Evolutionary conservation across 2,329 filamentous ascomycete species (phyloP).

Genomic region (Alternaria solani): DNA sequence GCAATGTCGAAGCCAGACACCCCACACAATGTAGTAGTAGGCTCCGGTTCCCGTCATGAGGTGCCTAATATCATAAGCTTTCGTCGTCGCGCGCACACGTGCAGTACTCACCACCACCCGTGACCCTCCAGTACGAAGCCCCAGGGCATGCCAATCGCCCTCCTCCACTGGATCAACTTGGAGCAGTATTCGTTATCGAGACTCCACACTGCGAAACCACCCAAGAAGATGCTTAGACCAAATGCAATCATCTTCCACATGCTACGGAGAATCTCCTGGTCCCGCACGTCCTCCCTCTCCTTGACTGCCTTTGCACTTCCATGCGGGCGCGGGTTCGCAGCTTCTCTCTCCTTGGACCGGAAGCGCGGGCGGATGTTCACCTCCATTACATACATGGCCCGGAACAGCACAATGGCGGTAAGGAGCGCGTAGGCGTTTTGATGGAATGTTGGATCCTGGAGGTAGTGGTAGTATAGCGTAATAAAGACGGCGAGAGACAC

Average conservation of each 20-base stretch:
- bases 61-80: slow-evolving; percentile 62
- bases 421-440: slow-evolving; percentile 79
- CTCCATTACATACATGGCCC: slow-evolving; percentile 82
- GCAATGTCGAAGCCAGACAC: slow-evolving; percentile 80
- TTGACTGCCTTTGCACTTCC: slow-evolving; percentile 48
- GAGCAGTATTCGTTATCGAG: slow-evolving; percentile 80
- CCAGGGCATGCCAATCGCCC: slow-evolving; percentile 78
- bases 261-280: slow-evolving; percentile 65
- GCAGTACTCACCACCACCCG: slow-evolving; percentile 69
- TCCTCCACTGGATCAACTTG: slow-evolving; percentile 70
- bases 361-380: slow-evolving; percentile 67
- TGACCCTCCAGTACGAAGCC: slow-evolving; percentile 77
- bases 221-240: slow-evolving; percentile 75
- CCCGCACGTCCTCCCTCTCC: slow-evolving; percentile 62
- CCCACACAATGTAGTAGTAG: slow-evolving; percentile 86
- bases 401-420: slow-evolving; percentile 73
- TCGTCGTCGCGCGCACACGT: not conserved
- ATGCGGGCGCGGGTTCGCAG: slow-evolving; percentile 34
- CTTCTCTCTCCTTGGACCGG: slow-evolving; percentile 52
- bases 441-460: slow-evolving; percentile 84
- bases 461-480: slow-evolving; percentile 80
- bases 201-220: slow-evolving; percentile 79
- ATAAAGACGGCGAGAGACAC: slow-evolving; percentile 67
- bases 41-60: slow-evolving; percentile 82
- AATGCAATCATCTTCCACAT: slow-evolving; percentile 80